Conservation (phyloP, 306 rosid species). For the Cucumis melo region DNA sequence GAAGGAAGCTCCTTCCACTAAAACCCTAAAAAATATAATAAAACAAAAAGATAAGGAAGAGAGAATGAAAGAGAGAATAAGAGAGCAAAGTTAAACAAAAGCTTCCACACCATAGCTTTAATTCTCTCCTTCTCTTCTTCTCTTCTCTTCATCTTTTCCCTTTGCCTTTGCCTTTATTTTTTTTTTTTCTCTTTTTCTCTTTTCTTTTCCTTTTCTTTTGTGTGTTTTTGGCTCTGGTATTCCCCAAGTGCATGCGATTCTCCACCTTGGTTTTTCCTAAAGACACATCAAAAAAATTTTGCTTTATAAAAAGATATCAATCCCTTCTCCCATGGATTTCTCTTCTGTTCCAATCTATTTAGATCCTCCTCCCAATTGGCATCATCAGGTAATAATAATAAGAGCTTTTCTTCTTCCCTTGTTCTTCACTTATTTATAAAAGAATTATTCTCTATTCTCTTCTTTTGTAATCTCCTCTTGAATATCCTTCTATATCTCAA, state of each 20-base stretch:
- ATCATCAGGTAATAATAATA: slow-evolving; percentile 57
- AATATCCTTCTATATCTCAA: slow-evolving; percentile 1
- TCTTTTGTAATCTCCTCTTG: slow-evolving; percentile 11
- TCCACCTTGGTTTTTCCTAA: slow-evolving; percentile 77
- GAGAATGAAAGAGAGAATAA: slow-evolving; percentile 59
- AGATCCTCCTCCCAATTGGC: slow-evolving; percentile 99
- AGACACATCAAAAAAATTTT: slow-evolving; percentile 40
- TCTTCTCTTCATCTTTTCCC: slow-evolving; percentile 27
- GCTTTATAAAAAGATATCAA: slow-evolving; percentile 67
- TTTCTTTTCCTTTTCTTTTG: slow-evolving; percentile 25
- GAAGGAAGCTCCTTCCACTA: slow-evolving; percentile 72
- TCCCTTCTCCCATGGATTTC: slow-evolving; percentile 62
- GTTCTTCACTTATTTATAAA: neutral
- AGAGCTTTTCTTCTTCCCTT: slow-evolving; percentile 12
- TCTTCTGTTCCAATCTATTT: slow-evolving; percentile 91
- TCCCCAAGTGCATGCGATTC: slow-evolving; percentile 77
- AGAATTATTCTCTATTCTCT: slow-evolving; percentile 4
- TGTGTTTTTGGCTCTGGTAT: slow-evolving; percentile 71
- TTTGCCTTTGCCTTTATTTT: slow-evolving; percentile 22
- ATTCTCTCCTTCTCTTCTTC: slow-evolving; percentile 17
- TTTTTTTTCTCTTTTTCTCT: slow-evolving; percentile 22
- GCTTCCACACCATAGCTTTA: slow-evolving; percentile 19
- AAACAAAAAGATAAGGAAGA: slow-evolving; percentile 68
- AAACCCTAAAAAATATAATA: slow-evolving; percentile 71
- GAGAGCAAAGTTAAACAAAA: slow-evolving; percentile 68